Evolutionary conservation across 306 rosid species (phyloP).

Genomic region (Fragaria iinumae): DNA sequence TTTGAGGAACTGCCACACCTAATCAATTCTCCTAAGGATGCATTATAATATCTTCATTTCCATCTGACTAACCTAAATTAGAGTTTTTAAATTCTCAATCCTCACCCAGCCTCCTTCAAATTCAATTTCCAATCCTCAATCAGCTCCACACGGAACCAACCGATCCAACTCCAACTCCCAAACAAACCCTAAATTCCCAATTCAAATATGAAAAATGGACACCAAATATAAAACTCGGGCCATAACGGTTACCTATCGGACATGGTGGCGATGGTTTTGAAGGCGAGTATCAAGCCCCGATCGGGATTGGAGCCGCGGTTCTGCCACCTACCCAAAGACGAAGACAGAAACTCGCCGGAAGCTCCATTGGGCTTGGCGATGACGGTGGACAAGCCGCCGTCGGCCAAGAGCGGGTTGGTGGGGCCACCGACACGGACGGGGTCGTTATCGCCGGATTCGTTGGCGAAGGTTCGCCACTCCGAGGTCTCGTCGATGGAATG

Average conservation of each 20-base stretch:
- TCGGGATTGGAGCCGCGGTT: constrained; percentile 92
- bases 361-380: constrained; percentile 86
- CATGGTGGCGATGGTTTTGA: constrained; percentile 93
- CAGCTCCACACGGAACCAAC: background rate
- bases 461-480: constrained; percentile 92
- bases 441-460: constrained; percentile 94
- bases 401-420: constrained; percentile 73
- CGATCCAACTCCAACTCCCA: background rate
- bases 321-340: constrained; percentile 97
- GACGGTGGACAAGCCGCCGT: constrained; percentile 88
- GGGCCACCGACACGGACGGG: constrained; percentile 98
- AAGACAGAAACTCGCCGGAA: constrained; percentile 73
- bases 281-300: constrained; percentile 79
- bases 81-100: background rate
- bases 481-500: constrained; percentile 94
- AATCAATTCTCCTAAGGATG: background rate
- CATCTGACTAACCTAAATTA: background rate
- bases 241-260: constrained; percentile 60
- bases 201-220: background rate
- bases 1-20: background rate
- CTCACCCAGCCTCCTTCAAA: background rate
- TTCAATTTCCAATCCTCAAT: background rate
- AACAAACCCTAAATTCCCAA: background rate
- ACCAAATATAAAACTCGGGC: background rate
- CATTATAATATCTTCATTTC: background rate